Base-by-base conservation (phyloP, 2,329 filamentous ascomycete genomes). In the Botryotinia calthae region DNA sequence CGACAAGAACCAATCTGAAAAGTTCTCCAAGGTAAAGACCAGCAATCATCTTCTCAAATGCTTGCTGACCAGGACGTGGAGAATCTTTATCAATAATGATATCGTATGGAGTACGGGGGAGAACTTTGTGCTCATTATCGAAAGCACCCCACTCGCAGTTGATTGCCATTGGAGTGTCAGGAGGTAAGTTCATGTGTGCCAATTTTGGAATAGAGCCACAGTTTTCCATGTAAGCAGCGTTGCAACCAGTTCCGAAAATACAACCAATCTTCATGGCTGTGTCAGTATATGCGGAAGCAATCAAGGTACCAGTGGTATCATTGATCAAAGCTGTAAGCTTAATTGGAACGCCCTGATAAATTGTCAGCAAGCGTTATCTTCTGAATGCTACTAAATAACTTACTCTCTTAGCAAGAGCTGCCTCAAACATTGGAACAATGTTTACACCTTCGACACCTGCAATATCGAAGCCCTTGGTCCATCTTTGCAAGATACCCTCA, bases 121-220 rank as follows among this genome's bases (percentile, higher is more conserved):
- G 90, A 71, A 98, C 91, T 79, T 91, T 87, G 84, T 95, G 92
- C 83, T 97, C 93, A 82, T 97, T 97, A 83, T 98, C 95, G 80
- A 98, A 98, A 48, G 95, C 95, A 77, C 95, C 95, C 88, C 95
- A 98, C 83, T 98, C 95, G 85, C 95, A 98, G 86, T 98, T 98
- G 85, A 98, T 97, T 70, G 94, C 94, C 87, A 98, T 97, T 64
- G 91, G 94, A 74, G 90, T 90, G 75, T 96, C 90, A 0, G 93
- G 86, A 67, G 94, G 92, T 54, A 98, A 88, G 79, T 97, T 96
- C 86, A 97, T 88, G 84, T 98, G 90, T 18, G 92, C 93, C 71
- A 99, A 89, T 87, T 99, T 99, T 76, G 95, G 95, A 76, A 99
- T 94, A 20, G 91, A 93, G 76, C 94, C 94, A 76, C 89, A 93